Evolutionary conservation across 495 filamentous ascomycete species (phyloP).

Genomic region (Mycothermus thermophilus): DNA sequence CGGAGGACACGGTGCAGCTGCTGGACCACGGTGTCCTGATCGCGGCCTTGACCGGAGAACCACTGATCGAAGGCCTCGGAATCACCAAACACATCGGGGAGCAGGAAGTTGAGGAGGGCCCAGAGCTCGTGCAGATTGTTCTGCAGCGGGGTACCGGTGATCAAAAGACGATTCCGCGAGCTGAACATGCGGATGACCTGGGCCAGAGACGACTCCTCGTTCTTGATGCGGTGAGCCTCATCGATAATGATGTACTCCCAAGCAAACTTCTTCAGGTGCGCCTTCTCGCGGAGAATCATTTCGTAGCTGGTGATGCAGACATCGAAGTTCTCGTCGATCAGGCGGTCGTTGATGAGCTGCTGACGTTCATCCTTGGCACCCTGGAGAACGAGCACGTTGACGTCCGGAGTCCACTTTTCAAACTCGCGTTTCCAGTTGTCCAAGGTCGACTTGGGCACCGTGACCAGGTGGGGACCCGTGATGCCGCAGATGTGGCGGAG

Average conservation of each 20-base stretch:
- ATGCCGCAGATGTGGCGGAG: slow-evolving; percentile 79
- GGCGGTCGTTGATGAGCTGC: slow-evolving; percentile 74
- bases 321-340: slow-evolving; percentile 62
- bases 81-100: slow-evolving; percentile 96
- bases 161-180: slow-evolving; percentile 86
- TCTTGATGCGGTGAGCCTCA: slow-evolving; percentile 98
- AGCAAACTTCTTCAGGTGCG: slow-evolving; percentile 90
- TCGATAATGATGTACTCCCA: slow-evolving; percentile 99
- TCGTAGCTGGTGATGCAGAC: slow-evolving; percentile 32
- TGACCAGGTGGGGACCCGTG: slow-evolving; percentile 84
- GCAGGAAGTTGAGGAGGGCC: slow-evolving; percentile 91
- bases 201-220: slow-evolving; percentile 92
- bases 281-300: slow-evolving; percentile 74
- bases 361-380: slow-evolving; percentile 90
- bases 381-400: slow-evolving; percentile 87
- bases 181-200: slow-evolving; percentile 97
- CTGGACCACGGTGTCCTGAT: slow-evolving; percentile 93
- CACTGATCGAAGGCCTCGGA: slow-evolving; percentile 96
- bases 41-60: slow-evolving; percentile 79
- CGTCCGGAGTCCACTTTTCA: slow-evolving; percentile 83
- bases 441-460: slow-evolving; percentile 91
- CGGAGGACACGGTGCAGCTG: slow-evolving; percentile 88
- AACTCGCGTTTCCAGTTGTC: slow-evolving; percentile 99
- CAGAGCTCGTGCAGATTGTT: slow-evolving; percentile 99
- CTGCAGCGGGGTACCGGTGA: slow-evolving; percentile 93